Evolutionary conservation across 2,329 filamentous ascomycete genomes (phyloP), one percentile per base, ranked within the genome.

Genomic region (Amylocarpus encephaloides): DNA sequence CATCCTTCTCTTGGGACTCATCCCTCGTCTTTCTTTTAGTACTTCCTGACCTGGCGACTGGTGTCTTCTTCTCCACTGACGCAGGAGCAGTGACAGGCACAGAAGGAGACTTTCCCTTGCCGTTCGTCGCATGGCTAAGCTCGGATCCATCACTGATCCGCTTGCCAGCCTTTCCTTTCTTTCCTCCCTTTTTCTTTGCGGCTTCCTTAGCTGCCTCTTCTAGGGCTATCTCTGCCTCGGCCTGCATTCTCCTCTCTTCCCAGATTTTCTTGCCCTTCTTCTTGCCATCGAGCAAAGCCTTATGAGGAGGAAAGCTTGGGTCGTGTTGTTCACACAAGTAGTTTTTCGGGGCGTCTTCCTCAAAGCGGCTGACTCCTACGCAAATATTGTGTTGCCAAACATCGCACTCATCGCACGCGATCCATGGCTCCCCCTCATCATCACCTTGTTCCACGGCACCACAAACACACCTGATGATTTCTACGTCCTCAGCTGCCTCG

Each of bases 331-430:
- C 93, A 70, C 93, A 98, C 70, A 86, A 94, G 72, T 98, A 98
- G 68, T 87, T 78, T 53, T 86, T 86, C 29, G 87, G 85, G 49
- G 88, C 77, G 62, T 91, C 82, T 52, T 91, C 67, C 30, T 84
- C 80, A 60, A 87, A 89, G 42, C 85, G 82, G 62, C 78, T 82
- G 66, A 96, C 80, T 47, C 88, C 89, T 75, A 98, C 88, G 67
- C 93, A 98, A 56, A 94, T 85, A 64, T 96, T 96, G 70, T 98
- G 93, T 70, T 98, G 93, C 93, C 93, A 98, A 38, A 86, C 92
- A 43, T 82, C 82, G 69, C 93, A 98, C 42, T 80, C 81, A 68
- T 98, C 93, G 73, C 93, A 98, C 54, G 87, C 89, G 63, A 98
- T 95, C 90, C 95, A 97, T 46, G 90, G 84, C 61, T 93, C 85